Evolutionary conservation across 192 early-diverging fungal genomes (phyloP).

Genomic region (Linderina pennispora): DNA sequence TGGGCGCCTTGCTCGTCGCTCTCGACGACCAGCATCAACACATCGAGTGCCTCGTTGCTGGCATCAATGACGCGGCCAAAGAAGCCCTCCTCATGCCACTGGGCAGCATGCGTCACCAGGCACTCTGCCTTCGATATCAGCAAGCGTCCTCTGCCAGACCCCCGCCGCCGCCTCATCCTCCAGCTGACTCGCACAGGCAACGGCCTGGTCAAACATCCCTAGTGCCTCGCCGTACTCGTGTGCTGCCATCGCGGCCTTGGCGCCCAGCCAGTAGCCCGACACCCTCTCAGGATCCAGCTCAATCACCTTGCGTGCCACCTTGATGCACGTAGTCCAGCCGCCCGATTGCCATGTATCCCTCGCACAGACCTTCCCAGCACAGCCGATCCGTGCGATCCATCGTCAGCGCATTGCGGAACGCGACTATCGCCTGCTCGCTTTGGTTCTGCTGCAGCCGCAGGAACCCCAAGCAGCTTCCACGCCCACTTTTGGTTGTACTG

Average conservation of each 20-base stretch:
- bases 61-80: slow-evolving; percentile 61
- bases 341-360: slow-evolving; percentile 66
- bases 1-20: slow-evolving; percentile 3
- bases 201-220: slow-evolving; percentile 6
- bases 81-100: slow-evolving; percentile 46
- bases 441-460: slow-evolving; percentile 48
- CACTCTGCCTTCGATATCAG: slow-evolving; percentile 18
- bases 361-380: slow-evolving; percentile 75
- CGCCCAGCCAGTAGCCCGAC: slow-evolving; percentile 31
- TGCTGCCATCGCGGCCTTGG: slow-evolving; percentile 15
- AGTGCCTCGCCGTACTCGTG: slow-evolving; percentile 11
- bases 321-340: slow-evolving; percentile 32
- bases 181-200: slow-evolving; percentile 1
- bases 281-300: slow-evolving; percentile 54
- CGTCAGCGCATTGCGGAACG: slow-evolving; percentile 81
- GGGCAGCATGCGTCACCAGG: slow-evolving; percentile 17
- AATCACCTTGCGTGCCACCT: slow-evolving; percentile 63
- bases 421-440: slow-evolving; percentile 52
- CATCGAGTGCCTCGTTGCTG: slow-evolving; percentile 41
- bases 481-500: slow-evolving; percentile 62
- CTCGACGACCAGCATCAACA: slow-evolving; percentile 11
- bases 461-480: slow-evolving; percentile 74
- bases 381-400: slow-evolving; percentile 56
- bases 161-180: not conserved
- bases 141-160: slow-evolving; percentile 17